Conservation (phyloP, 495 filamentous ascomycete species). For the Penicillium soppii region DNA sequence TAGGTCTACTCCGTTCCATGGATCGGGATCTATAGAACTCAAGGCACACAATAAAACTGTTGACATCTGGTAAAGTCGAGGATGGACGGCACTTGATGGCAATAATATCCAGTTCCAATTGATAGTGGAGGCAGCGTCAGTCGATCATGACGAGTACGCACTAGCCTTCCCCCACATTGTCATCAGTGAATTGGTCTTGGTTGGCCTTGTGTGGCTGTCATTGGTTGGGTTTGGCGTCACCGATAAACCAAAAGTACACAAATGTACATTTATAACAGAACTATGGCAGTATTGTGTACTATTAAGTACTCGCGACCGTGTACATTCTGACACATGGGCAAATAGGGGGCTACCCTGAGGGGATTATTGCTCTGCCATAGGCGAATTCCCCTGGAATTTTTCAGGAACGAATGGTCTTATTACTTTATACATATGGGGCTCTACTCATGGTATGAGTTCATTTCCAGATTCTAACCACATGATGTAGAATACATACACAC, state of each 20-base stretch:
- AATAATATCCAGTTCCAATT: not conserved
- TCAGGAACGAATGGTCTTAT: not conserved
- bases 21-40: not conserved
- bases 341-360: not conserved
- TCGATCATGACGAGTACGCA: not conserved
- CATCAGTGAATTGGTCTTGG: not conserved
- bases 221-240: constrained; percentile 4
- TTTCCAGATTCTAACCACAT: not conserved
- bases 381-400: not conserved
- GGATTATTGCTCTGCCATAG: not conserved
- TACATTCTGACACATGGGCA: constrained; percentile 1
- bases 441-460: not conserved
- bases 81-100: too few relatives aligned
- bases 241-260: not conserved
- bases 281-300: not conserved
- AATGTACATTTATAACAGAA: not conserved
- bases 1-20: not conserved
- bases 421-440: not conserved
- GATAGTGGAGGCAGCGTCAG: constrained; percentile 1
- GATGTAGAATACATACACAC: not conserved
- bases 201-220: not conserved
- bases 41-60: not conserved
- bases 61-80: not conserved
- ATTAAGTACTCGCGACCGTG: not conserved
- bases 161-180: not conserved